Evolutionary conservation across 768 basidiomycete species (phyloP), one percentile per base, ranked within the genome.

Genomic region (Grammothele lineata): DNA sequence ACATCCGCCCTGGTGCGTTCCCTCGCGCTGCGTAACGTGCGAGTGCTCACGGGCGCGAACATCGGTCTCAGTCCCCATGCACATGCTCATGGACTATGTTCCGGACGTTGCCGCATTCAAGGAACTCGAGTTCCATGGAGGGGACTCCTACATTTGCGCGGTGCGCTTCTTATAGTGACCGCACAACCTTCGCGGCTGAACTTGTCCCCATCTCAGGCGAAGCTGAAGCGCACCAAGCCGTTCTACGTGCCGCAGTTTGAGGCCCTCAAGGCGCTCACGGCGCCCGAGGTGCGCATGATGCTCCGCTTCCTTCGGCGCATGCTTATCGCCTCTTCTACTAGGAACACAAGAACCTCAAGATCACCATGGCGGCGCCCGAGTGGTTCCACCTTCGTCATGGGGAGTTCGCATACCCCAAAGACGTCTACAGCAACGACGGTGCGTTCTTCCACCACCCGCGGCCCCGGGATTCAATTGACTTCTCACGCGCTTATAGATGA

Each of bases 381-480:
- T 85, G 83, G 81, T 82, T 78, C 62, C 82, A 84, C 60, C 76
- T 84, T 23, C 76, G 79, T 21, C 81, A 83, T 59, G 84, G 84
- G 40, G 72, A 70, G 8, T 77, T 80, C 50, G 78, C 79, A 5
- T 83, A 80, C 57, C 77, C 77, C 48, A 68, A 73, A 35, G 68
- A 72, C 7, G 75, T 84, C 5, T 87, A 87, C 64, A 67, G 70
- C 37, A 76, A 70, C 57, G 83, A 85, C 57, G 76, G 80, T 77
- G 37, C 45, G 67, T 38, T 17, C 22, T 32, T 18, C 32, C 38
- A 6, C 54, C 60, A 61, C 30, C 53, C 50, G 12, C 58, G 47
- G 15, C 58, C 22, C 11, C 21, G 37, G 17, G 19, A 24, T 19
- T 22, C 35, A 8, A 17, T 17, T 18, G n/a, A 26, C 19, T 23